phyloP scores from a whole-genome alignment of 768 basidiomycete genomes.

The Leccinellum luteum region DNA sequence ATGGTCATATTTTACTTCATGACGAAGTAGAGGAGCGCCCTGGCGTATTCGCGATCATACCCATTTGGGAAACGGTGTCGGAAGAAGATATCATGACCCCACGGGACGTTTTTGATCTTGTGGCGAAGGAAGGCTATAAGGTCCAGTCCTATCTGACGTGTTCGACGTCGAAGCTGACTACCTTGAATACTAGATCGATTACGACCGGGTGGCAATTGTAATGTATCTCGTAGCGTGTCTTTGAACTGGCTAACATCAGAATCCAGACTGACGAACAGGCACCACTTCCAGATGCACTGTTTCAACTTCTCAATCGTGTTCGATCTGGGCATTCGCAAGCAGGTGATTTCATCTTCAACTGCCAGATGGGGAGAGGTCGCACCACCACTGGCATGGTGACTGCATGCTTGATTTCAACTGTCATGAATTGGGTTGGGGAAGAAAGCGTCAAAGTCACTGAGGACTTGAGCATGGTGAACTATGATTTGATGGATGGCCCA shows the following conservation, averaged over 20 bases:
- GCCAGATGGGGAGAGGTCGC: slow-evolving; percentile 90
- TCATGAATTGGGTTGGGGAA: slow-evolving; percentile 54
- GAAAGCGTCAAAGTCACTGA: slow-evolving; percentile 38
- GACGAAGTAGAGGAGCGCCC: slow-evolving; percentile 95
- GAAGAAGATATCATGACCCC: slow-evolving; percentile 87
- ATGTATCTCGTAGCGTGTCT: slow-evolving; percentile 22
- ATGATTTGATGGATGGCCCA: slow-evolving; percentile 74
- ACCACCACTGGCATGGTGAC: slow-evolving; percentile 98
- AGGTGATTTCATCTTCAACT: slow-evolving; percentile 90
- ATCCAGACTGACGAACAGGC: slow-evolving; percentile 95
- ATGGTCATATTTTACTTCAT: slow-evolving; percentile 83
- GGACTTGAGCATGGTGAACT: slow-evolving; percentile 41
- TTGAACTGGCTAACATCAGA: slow-evolving; percentile 5
- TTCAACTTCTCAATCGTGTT: slow-evolving; percentile 74
- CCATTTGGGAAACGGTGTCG: slow-evolving; percentile 88
- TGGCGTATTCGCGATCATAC: slow-evolving; percentile 86
- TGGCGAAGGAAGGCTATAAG: slow-evolving; percentile 73
- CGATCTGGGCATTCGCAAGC: slow-evolving; percentile 52
- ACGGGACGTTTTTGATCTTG: slow-evolving; percentile 73
- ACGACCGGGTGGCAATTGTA: slow-evolving; percentile 88
- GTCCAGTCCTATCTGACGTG: slow-evolving; percentile 24
- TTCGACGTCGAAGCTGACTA: slow-evolving; percentile 3
- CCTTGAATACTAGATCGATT: slow-evolving; percentile 59
- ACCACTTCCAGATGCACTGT: slow-evolving; percentile 84
- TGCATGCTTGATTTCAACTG: slow-evolving; percentile 81